Evolutionary conservation across 768 basidiomycete genomes (phyloP).

Genomic region (Amanita thiersii): DNA sequence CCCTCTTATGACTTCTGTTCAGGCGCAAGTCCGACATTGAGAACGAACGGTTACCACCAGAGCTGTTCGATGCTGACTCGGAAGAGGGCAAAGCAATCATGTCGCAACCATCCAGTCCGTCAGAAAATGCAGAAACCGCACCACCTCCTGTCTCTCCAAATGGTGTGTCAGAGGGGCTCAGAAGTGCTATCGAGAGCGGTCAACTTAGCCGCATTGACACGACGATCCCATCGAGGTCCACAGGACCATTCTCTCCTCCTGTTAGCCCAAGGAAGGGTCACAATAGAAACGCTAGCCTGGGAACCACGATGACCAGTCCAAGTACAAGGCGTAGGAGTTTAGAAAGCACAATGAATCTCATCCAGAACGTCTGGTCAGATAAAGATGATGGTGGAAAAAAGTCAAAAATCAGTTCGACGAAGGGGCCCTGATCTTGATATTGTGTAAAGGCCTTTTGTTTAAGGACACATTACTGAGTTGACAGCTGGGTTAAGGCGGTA

Average conservation of each 20-base stretch:
- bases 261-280: slow-evolving; percentile 45
- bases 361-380: slow-evolving; percentile 74
- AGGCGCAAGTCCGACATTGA: slow-evolving; percentile 98
- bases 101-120: slow-evolving; percentile 48
- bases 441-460: background rate
- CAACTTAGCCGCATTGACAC: slow-evolving; percentile 9
- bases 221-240: background rate
- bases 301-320: slow-evolving; percentile 93
- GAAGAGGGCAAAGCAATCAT: slow-evolving; percentile 64
- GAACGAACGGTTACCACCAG: slow-evolving; percentile 96
- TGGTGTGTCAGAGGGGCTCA: slow-evolving; percentile 36
- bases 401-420: background rate
- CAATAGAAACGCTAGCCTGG: slow-evolving; percentile 72
- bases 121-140: slow-evolving; percentile 28
- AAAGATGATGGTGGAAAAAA: slow-evolving; percentile 9
- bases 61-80: slow-evolving; percentile 77
- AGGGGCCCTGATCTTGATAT: background rate
- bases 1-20: background rate
- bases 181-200: slow-evolving; percentile 26
- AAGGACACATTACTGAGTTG: background rate
- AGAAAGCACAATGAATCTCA: slow-evolving; percentile 93
- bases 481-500: background rate
- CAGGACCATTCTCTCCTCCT: slow-evolving; percentile 30
- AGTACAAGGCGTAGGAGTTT: slow-evolving; percentile 86
- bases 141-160: slow-evolving; percentile 38